Percentiles rank a stretch among this genome's conserved stretches.
Evolutionary conservation across 495 filamentous ascomycete species (phyloP).

Genomic region (Trichoderma virens): DNA sequence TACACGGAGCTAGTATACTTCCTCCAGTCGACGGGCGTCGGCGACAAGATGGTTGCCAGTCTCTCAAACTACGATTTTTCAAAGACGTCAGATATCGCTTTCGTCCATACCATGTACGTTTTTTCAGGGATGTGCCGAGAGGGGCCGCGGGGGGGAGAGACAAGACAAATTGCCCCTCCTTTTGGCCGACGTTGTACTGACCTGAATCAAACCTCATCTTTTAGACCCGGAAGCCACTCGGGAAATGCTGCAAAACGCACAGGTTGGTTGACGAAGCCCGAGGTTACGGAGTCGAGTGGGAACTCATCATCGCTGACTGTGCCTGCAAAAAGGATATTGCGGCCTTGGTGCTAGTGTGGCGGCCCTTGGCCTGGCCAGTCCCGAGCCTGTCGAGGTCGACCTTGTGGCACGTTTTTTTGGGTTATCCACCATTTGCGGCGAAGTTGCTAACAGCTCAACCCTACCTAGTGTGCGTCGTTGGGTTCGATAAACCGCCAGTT

Average conservation of each 20-base stretch:
- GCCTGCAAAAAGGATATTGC: conserved; percentile 38
- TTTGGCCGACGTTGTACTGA: neutral
- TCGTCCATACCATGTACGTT: conserved; percentile 68
- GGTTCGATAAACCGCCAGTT: conserved; percentile 65
- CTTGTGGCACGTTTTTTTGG: conserved; percentile 40
- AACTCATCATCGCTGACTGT: conserved; percentile 5
- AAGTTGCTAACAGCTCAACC: conserved; percentile 1
- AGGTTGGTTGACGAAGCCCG: neutral
- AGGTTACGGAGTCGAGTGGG: neutral
- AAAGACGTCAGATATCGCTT: conserved; percentile 57
- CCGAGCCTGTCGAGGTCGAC: conserved; percentile 47
- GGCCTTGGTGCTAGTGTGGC: conserved; percentile 57
- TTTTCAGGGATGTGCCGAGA: too few relatives aligned
- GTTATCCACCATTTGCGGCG: neutral
- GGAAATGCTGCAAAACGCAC: neutral
- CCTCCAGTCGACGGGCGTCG: conserved; percentile 56
- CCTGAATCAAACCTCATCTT: neutral
- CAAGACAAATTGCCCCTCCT: neutral
- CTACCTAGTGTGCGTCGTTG: conserved; percentile 65
- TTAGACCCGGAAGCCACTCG: conserved; percentile 3
- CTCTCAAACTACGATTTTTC: conserved; percentile 67
- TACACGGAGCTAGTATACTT: conserved; percentile 65
- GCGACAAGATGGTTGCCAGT: conserved; percentile 51
- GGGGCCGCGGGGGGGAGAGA: neutral
- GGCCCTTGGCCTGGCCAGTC: conserved; percentile 44